These are phyloP conservation scores for Fagopyrum tataricum DNA, from an alignment of 148 eudicot species.

Conservation along the genomic window DNA sequence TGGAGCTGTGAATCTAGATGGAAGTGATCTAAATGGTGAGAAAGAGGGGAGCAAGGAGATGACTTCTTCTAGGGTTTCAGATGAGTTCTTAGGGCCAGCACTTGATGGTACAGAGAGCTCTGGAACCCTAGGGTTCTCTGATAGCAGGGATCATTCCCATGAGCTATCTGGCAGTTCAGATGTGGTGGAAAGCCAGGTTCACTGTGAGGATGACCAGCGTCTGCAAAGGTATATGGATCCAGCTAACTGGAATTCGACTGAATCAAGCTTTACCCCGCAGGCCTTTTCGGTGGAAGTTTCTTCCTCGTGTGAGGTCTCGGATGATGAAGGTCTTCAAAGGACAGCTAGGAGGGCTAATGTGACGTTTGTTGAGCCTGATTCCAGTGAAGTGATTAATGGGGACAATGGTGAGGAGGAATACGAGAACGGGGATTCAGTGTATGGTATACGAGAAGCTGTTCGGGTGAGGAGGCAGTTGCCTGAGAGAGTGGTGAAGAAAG, in stretches of 20 bases:
- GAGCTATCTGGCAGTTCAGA: conserved; percentile 53
- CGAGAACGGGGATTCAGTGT: conserved; percentile 27
- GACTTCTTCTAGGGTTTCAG: conserved; percentile 44
- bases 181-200: conserved; percentile 38
- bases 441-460: not conserved
- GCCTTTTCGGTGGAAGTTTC: conserved; percentile 74
- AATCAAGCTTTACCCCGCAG: conserved; percentile 58
- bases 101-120: conserved; percentile 56
- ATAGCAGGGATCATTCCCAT: conserved; percentile 62
- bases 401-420: conserved; percentile 21
- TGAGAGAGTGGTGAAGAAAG: conserved; percentile 51
- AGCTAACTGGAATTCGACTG: conserved; percentile 60
- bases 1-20: conserved; percentile 29
- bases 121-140: conserved; percentile 61
- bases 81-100: conserved; percentile 39
- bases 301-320: conserved; percentile 47
- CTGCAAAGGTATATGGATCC: conserved; percentile 35
- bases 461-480: conserved; percentile 36
- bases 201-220: conserved; percentile 36
- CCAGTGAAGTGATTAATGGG: conserved; percentile 41
- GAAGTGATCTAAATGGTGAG: conserved; percentile 26
- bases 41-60: conserved; percentile 21
- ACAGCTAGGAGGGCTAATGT: conserved; percentile 46
- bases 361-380: conserved; percentile 62
- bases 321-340: conserved; percentile 27